Evolutionary conservation across 2,329 filamentous ascomycete species (phyloP).

Genomic region (Daldinia sp.): DNA sequence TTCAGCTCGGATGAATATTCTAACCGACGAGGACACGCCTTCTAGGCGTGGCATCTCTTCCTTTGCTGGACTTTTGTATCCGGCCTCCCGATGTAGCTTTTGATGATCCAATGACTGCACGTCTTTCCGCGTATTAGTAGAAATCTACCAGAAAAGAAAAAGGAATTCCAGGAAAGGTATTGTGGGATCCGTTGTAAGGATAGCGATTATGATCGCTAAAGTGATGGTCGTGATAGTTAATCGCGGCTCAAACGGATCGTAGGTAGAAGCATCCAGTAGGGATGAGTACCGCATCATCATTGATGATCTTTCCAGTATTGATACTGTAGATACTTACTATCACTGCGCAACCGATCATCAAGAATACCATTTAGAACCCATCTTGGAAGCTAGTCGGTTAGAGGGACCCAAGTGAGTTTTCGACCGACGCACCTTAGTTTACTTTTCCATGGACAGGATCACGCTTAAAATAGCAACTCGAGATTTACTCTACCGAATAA

Average conservation of each 20-base stretch:
- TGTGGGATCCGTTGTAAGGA: background rate
- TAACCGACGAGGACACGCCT: slow-evolving; percentile 3
- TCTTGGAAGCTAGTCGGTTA: background rate
- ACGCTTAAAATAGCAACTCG: slow-evolving; percentile 5
- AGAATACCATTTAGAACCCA: background rate
- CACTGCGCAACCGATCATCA: background rate
- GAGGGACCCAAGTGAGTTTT: background rate
- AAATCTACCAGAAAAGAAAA: background rate
- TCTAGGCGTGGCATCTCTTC: background rate
- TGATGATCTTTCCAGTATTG: background rate
- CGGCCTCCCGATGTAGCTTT: background rate
- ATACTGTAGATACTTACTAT: background rate
- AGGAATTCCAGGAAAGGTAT: too few species aligned
- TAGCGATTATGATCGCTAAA: background rate
- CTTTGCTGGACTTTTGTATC: slow-evolving; percentile 4
- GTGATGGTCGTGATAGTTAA: background rate
- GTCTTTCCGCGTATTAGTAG: background rate
- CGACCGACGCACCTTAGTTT: slow-evolving; percentile 1
- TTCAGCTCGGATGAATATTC: slow-evolving; percentile 21
- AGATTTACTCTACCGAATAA: background rate
- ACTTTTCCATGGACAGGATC: slow-evolving; percentile 2
- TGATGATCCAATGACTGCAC: background rate
- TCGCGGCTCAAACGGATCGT: background rate
- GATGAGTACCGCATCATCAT: background rate
- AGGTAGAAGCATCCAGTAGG: background rate